Evolutionary conservation across 2,329 filamentous ascomycete species (phyloP).

Genomic region (Pestalotiopsis sp.): DNA sequence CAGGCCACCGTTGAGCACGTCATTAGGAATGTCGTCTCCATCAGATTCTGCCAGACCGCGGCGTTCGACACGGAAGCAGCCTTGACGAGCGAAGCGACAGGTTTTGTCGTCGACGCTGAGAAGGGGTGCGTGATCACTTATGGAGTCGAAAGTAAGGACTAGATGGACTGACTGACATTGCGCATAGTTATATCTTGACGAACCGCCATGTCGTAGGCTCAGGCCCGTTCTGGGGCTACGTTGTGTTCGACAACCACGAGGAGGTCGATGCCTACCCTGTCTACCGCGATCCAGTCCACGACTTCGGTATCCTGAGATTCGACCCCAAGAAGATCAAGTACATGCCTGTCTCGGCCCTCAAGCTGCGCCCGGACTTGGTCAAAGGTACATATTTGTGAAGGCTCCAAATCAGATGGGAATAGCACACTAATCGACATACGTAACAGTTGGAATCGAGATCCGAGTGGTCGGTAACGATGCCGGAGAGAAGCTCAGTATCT

Average conservation of each 20-base stretch:
- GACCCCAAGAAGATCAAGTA: constrained; percentile 96
- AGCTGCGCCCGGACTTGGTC: constrained; percentile 83
- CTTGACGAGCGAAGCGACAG: constrained; percentile 91
- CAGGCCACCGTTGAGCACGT: constrained; percentile 94
- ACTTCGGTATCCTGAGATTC: constrained; percentile 96
- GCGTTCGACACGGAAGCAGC: constrained; percentile 98
- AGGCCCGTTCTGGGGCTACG: constrained; percentile 97
- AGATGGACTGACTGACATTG: background rate
- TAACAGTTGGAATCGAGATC: constrained; percentile 83
- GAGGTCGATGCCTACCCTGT: constrained; percentile 94
- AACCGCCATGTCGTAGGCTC: constrained; percentile 93
- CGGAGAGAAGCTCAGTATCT: constrained; percentile 95
- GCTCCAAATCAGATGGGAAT: background rate
- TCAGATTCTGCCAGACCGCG: constrained; percentile 97
- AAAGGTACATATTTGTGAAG: constrained; percentile 48
- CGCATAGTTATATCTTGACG: constrained; percentile 72
- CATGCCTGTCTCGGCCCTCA: constrained; percentile 83
- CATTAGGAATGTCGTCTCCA: constrained; percentile 95
- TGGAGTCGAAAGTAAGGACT: background rate
- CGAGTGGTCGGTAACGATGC: constrained; percentile 98
- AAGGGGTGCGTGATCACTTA: constrained; percentile 63
- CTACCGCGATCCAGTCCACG: constrained; percentile 97
- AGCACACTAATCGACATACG: constrained; percentile 13
- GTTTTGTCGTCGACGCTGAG: constrained; percentile 95
- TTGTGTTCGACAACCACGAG: constrained; percentile 98